Evolutionary conservation across 2,329 filamentous ascomycete genomes (phyloP), one percentile per base, ranked within the genome.

Genomic region (Capronia americana): DNA sequence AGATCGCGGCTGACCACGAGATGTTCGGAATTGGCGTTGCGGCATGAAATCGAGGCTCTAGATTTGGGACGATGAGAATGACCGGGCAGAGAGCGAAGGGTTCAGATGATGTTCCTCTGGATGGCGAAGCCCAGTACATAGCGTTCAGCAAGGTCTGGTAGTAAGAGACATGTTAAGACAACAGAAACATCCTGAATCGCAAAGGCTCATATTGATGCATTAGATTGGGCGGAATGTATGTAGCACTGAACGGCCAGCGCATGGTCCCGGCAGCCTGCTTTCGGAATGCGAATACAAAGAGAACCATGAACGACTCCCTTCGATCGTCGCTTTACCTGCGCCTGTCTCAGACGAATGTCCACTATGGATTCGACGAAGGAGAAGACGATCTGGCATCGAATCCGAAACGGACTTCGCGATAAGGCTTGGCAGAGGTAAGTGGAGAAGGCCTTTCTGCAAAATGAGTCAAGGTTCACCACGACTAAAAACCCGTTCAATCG

Each of bases 1-100:
- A 97, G 81, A 88, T 98, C 69, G 88, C 87, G 6, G 92, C 95
- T 73, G 95, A 98, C 77, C 70, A 72, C 48, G 68, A 71, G 57
- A 68, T 66, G 53, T 71, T 72, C 59, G 71, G 70, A 14, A 68
- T 72, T 28, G 50, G 55, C 44, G 50, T 68, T 26, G 46, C 58
- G 26, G 66, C 66, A 46, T 70, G 56, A 65, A 10, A 32, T 17
- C 20, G 62, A 30, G n/a, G 8, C 23, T 38, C 17, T 20, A 2
- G 17, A 30, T 6, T 34, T 55, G 12, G 26, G 51, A 67, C 28
- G 26, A 59, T 32, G 12, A 44, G 30, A 34, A 61, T n/a, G 44
- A 57, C 5, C 20, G 14, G 34, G 17, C 50, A 20, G 57, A 34
- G 53, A 67, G 65, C 65, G 61, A 63, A 61, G 65, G 51, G 65